Evolutionary conservation across 192 early-diverging fungal species (phyloP), one percentile per base, ranked within the genome.

Genomic region (Mortierella alpina): DNA sequence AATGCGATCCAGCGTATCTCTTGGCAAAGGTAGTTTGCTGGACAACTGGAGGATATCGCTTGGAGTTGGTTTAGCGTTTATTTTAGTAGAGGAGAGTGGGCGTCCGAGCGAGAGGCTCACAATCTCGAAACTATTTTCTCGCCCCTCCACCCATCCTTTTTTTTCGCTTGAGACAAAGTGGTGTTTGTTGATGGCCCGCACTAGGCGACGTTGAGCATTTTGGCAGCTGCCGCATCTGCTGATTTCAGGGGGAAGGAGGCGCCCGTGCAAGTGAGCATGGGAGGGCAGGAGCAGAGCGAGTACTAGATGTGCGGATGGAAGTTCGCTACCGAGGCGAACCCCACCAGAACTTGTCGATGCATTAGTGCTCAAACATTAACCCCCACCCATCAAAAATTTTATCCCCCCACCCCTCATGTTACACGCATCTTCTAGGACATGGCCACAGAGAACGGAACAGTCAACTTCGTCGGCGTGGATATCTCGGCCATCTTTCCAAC

Each of bases 401-500:
- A 31, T 31, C 31, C 3, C 31, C 31, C 31, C n/a, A n/a, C 42
- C 59, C 11, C 4, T 12, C 50, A 17, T 17, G 11, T 1, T 51
- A 17, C 17, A 4, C 17, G 50, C 17, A 15, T 51, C 17, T 12
- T 58, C 6, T 72, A 72, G 68, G 76, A 80, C 22, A 72, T 80
- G 69, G 76, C 82, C 8, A 74, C 74, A 13, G 68, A 79, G 23
- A 59, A 70, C 63, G 47, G 71, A 13, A 66, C 51, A 15, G 50
- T 72, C 49, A 78, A 67, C 49, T 78, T 84, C 56, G 63, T 70
- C 5, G 82, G 82, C 14, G 69, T 77, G 3, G 82, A 84, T 20
- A 73, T 84, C 22, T 68, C 82, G 12, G 53, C 74, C 22, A 63
- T 84, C 31, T 84, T 69, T 55, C 82, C 82, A 7, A 79, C 74